phyloP scores from a whole-genome alignment of 495 filamentous ascomycete genomes.

The Aspergillus homomorphus region DNA sequence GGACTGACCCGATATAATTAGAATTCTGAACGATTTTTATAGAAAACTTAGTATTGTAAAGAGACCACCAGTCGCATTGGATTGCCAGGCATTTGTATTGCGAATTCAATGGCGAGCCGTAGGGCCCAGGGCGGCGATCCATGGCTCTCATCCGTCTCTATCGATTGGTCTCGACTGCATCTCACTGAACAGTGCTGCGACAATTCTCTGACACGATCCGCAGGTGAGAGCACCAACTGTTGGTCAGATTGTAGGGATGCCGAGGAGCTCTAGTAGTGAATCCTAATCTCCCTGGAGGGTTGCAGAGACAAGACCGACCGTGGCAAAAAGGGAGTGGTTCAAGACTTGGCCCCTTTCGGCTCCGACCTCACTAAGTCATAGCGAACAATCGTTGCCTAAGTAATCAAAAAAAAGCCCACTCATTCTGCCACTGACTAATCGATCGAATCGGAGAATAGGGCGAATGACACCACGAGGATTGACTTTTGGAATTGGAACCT shows the following conservation, averaged over 20 bases:
- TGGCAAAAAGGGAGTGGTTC: conserved; percentile 3
- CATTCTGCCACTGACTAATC: not conserved
- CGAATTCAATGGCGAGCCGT: not conserved
- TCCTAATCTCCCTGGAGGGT: not conserved
- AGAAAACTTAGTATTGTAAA: not conserved
- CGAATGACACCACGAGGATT: not conserved
- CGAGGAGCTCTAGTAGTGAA: not conserved
- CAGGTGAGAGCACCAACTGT: conserved; percentile 5
- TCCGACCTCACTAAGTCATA: not conserved
- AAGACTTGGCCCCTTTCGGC: conserved; percentile 7
- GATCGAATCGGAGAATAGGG: not conserved
- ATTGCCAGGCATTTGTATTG: not conserved
- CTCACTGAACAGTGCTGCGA: conserved; percentile 6
- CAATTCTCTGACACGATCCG: conserved; percentile 22
- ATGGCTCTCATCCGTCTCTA: not conserved
- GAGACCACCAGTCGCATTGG: not conserved
- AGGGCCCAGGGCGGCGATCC: not conserved
- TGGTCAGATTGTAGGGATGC: not conserved
- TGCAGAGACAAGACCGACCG: not conserved
- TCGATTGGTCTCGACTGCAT: conserved; percentile 1
- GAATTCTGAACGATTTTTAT: not conserved
- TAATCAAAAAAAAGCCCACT: not conserved
- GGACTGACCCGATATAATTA: not conserved
- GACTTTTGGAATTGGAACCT: not conserved
- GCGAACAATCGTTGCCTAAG: conserved; percentile 5